Evolutionary conservation across 2,329 filamentous ascomycete species (phyloP), one percentile per base, ranked within the genome.

Genomic region (Penicillium thymicola): DNA sequence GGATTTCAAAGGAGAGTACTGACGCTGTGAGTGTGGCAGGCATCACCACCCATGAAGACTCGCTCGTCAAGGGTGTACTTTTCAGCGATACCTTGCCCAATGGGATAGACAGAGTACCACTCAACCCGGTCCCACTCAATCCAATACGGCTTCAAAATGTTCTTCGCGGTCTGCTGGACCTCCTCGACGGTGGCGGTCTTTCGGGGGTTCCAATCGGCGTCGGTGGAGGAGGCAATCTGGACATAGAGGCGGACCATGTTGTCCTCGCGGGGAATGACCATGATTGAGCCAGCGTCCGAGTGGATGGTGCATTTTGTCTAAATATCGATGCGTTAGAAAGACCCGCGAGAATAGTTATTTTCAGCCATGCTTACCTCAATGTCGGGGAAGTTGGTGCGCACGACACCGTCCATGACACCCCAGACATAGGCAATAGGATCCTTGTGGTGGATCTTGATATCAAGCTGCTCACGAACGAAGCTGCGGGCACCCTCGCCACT

Each of bases 261-360:
- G 63, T 78, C 74, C 64, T 78, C 78, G 41, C 76, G 75, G 38
- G 76, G 76, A 50, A 86, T 86, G 54, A 86, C 82, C 83, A 86
- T 85, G 69, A 86, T 85, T 1, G 82, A 85, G 9, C 84, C 84
- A 38, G 80, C 79, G 59, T 86, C 82, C 0, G 84, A 86, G 72
- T 86, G 84, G 30, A 86, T 86, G n/a, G 83, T 86, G 73, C 84
- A 86, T 78, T 86, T 86, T 77, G 85, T 85, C 82, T 83, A 50
- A 21, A n/a, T 32, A 23, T 42, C 36, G 41, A 51, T 48, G 56
- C 48, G 47, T 54, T 34, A 34, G 25, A 47, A n/a, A 14, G 5
- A 36, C 7, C 13, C n/a, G 0, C 13, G 10, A 25, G 8, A n/a
- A 27, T 4, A 3, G 21, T 13, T 36, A 11, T 14, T 43, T 34